Evolutionary conservation across 1,139 yeast genomes (phyloP).

Genomic region (Saccharomycopsis phalli): DNA sequence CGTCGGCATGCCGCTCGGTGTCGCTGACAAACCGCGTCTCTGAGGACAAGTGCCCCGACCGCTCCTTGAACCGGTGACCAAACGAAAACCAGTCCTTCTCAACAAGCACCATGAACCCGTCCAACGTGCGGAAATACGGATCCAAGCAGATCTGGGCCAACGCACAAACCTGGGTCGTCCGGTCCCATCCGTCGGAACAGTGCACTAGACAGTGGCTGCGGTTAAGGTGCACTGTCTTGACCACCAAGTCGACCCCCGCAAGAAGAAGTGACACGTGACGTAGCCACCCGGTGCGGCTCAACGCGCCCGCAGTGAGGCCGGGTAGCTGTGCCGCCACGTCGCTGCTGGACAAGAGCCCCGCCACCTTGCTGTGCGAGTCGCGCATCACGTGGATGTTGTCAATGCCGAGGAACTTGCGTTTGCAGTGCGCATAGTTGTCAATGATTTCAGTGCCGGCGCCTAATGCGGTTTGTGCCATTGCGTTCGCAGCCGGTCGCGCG

Average conservation of each 20-base stretch:
- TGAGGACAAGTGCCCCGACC: conserved; percentile 63
- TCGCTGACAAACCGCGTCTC: conserved; percentile 31
- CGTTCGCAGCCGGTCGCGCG: conserved; percentile 87
- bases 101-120: conserved; percentile 75
- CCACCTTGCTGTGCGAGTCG: conserved; percentile 62
- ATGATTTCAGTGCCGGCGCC: conserved; percentile 96
- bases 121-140: conserved; percentile 78
- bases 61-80: conserved; percentile 81
- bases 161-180: conserved; percentile 85
- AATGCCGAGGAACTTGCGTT: conserved; percentile 76
- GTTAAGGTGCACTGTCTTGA: conserved; percentile 72
- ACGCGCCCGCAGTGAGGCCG: conserved; percentile 32
- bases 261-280: conserved; percentile 60
- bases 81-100: conserved; percentile 96
- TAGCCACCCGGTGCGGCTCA: conserved; percentile 73
- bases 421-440: conserved; percentile 64
- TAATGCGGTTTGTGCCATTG: conserved; percentile 91
- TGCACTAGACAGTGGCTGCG: conserved; percentile 80
- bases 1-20: conserved; percentile 6
- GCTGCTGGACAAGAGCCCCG: conserved; percentile 56
- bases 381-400: conserved; percentile 95
- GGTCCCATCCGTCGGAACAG: conserved; percentile 98
- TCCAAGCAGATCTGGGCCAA: conserved; percentile 81
- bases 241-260: conserved; percentile 69
- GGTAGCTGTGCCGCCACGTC: conserved; percentile 41